Base-by-base conservation (phyloP, 208 protist species). In the Trypanosoma lewisi region DNA sequence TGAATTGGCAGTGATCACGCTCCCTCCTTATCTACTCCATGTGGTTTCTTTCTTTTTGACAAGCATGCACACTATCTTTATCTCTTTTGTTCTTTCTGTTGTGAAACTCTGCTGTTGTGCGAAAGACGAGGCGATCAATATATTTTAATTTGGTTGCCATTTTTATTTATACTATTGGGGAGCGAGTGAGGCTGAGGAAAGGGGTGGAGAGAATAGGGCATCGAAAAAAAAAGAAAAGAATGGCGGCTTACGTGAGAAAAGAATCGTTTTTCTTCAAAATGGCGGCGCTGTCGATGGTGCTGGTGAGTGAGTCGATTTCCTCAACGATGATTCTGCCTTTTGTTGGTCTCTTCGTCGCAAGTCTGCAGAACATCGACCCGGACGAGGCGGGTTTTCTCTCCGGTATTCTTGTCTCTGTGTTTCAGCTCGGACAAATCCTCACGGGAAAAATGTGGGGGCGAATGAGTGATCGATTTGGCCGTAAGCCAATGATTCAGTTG, bases 321-420 rank as follows among this genome's bases (percentile, higher is more conserved):
- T 70, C 70, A 1, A 83, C 82, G 1, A 50, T 82, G 37, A 73
- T 84, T 58, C 66, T 78, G 50, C 82, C 78, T 0, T 82, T 84
- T 69, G 71, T 83, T 4, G 77, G 77, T 1, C 52, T 87, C 2
- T 72, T 82, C 30, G 75, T 87, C 9, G 79, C 82, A 0, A 52
- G 77, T 14, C 66, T 87, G 11, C 55, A 75, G 25, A 50, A 74
- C 52, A 63, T 82, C 21, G 30, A 63, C 0, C 64, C 66, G 0
- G 73, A 80, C 45, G 64, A 87, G 37, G 77, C 81, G 25, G 81
- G 81, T 17, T 87, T 79, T 48, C 58, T 75, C 21, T 84, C 77
- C 2, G 81, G 81, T 27, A 52, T 82, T 12, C 59, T 84, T 31
- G 75, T 84, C 47, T 69, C 72, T 17, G 60, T 82, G 42, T 84